Conservation (phyloP, 177 flowering plant genomes). For the Vitis hybrid region DNA sequence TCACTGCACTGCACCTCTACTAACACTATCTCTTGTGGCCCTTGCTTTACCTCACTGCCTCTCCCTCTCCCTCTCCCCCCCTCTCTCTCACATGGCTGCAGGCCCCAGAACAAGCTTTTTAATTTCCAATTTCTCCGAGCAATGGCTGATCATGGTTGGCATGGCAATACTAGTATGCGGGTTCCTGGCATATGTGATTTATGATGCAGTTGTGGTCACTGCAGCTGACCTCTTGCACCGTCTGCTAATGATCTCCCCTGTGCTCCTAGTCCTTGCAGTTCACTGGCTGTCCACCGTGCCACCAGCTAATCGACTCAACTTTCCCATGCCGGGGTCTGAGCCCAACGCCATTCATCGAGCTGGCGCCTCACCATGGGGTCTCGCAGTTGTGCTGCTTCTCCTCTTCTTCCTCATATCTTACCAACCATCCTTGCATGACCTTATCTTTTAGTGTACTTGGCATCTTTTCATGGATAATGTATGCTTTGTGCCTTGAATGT, state of each 20-base stretch:
- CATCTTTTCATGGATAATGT: background rate
- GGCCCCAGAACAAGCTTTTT: slow-evolving; percentile 14
- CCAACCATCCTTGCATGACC: slow-evolving; percentile 33
- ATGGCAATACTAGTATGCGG: slow-evolving; percentile 16
- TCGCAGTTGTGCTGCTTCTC: slow-evolving; percentile 36
- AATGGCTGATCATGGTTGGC: slow-evolving; percentile 25
- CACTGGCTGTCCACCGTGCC: slow-evolving; percentile 48
- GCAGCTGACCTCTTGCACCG: slow-evolving; percentile 46
- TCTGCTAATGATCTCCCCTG: slow-evolving; percentile 39
- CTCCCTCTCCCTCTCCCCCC: background rate
- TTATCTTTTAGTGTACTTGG: slow-evolving; percentile 8
- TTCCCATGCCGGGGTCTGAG: slow-evolving; percentile 43
- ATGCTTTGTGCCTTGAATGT: background rate
- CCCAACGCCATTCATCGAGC: slow-evolving; percentile 42
- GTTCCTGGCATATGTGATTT: slow-evolving; percentile 34
- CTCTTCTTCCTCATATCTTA: slow-evolving; percentile 38
- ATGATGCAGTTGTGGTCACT: slow-evolving; percentile 43
- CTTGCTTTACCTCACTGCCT: no score
- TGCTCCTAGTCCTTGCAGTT: slow-evolving; percentile 37
- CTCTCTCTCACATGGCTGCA: slow-evolving; percentile 22
- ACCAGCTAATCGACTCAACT: slow-evolving; percentile 10
- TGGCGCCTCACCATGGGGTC: slow-evolving; percentile 52
- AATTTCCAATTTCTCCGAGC: slow-evolving; percentile 19
- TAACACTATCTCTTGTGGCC: no score
- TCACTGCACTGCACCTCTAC: background rate